These are phyloP conservation scores for Phytophthora syringae DNA, from an alignment of 352 stramenopile genomes.

Conservation along the genomic window DNA sequence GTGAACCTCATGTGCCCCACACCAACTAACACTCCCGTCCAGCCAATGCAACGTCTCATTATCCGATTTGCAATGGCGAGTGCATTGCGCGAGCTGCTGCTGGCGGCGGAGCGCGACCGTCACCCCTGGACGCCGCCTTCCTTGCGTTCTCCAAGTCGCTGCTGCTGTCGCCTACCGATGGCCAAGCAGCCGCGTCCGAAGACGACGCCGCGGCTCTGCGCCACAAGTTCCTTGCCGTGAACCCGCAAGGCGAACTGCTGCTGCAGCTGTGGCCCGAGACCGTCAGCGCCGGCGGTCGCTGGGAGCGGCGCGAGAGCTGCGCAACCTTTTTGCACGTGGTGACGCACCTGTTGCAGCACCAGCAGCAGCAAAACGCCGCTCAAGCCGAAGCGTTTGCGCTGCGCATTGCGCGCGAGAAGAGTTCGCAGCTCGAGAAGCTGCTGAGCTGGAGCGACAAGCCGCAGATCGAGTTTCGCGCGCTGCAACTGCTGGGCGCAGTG, in stretches of 20 bases:
- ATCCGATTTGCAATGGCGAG: conserved; percentile 16
- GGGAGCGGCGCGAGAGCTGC: conserved; percentile 73
- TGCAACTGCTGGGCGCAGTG: conserved; percentile 64
- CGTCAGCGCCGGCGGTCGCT: conserved; percentile 54
- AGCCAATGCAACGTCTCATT: conserved; percentile 3
- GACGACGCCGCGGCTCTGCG: conserved; percentile 18
- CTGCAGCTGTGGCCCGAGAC: conserved; percentile 73
- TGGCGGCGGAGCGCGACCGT: conserved; percentile 63
- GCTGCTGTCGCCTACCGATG: neutral
- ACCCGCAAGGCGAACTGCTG: conserved; percentile 63
- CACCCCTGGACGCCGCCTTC: conserved; percentile 67
- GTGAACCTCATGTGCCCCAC: too few species aligned
- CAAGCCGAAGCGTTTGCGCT: conserved; percentile 71
- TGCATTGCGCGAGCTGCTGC: conserved; percentile 71
- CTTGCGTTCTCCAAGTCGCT: conserved; percentile 44
- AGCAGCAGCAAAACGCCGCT: conserved; percentile 29
- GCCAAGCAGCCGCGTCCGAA: neutral
- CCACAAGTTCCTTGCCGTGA: conserved; percentile 56
- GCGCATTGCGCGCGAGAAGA: conserved; percentile 74
- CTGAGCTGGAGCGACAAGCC: conserved; percentile 89
- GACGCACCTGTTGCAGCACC: conserved; percentile 46
- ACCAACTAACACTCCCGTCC: too few species aligned
- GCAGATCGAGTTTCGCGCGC: conserved; percentile 71
- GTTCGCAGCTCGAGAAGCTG: conserved; percentile 65
- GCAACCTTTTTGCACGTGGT: conserved; percentile 70